Evolutionary conservation across 2,329 filamentous ascomycete genomes (phyloP).

Genomic region (Claviceps fusiformis): DNA sequence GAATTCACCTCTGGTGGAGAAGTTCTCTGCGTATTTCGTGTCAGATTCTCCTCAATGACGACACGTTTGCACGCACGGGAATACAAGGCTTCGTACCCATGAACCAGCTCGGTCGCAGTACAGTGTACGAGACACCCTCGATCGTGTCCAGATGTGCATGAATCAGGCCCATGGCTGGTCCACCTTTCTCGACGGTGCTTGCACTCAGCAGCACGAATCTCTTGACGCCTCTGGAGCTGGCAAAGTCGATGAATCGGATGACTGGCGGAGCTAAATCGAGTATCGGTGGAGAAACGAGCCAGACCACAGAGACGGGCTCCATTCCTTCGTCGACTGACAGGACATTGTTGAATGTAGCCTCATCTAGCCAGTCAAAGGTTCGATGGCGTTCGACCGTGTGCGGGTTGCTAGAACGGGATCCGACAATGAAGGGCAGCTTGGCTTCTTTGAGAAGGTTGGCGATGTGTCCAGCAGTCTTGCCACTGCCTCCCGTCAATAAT

Average conservation of each 20-base stretch:
- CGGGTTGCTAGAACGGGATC: background rate
- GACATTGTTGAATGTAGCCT: background rate
- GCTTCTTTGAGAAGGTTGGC: background rate
- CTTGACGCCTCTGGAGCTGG: background rate
- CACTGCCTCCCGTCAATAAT: background rate
- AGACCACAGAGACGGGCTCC: background rate
- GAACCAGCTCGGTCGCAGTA: slow-evolving; percentile 1
- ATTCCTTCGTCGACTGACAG: background rate
- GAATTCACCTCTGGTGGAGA: background rate
- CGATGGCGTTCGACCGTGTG: background rate
- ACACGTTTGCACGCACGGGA: background rate
- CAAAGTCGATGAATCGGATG: background rate
- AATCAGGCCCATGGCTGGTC: slow-evolving; percentile 1
- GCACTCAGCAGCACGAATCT: slow-evolving; percentile 1
- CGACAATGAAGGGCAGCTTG: background rate
- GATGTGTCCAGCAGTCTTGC: background rate
- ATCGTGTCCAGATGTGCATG: background rate
- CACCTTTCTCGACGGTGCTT: background rate
- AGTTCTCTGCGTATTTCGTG: background rate
- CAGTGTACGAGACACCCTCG: background rate
- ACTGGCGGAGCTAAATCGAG: background rate
- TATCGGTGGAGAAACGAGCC: background rate
- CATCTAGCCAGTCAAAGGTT: background rate
- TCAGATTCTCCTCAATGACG: background rate
- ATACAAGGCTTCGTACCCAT: background rate